Evolutionary conservation across 192 early-diverging fungal genomes (phyloP).

Genomic region (Coemansia sp.): DNA sequence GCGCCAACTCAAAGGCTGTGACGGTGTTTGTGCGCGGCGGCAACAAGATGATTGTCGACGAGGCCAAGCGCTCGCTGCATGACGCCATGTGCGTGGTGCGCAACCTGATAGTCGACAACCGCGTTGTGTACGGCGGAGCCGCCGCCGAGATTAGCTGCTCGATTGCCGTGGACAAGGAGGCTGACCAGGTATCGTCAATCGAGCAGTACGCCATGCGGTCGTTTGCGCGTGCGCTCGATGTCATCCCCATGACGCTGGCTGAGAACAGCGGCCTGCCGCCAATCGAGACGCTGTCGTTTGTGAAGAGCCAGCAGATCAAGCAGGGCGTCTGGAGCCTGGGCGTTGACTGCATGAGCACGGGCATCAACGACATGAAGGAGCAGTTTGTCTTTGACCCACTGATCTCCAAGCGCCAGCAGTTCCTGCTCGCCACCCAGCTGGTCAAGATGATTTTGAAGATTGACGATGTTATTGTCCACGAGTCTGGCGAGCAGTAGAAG

Average conservation of each 20-base stretch:
- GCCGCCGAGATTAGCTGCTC: conserved; percentile 96
- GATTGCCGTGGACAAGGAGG: conserved; percentile 87
- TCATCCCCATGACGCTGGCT: conserved; percentile 85
- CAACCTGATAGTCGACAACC: conserved; percentile 93
- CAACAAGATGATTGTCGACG: conserved; percentile 99
- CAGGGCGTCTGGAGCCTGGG: conserved; percentile 84
- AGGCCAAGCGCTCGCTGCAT: conserved; percentile 95
- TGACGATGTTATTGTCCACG: conserved; percentile 74
- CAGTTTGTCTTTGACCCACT: conserved; percentile 98
- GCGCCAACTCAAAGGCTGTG: conserved; percentile 96
- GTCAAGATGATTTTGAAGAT: conserved; percentile 99
- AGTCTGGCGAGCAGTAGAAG: conserved; percentile 31
- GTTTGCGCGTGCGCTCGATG: conserved; percentile 95
- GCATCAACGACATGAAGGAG: conserved; percentile 95
- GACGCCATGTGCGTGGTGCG: conserved; percentile 99
- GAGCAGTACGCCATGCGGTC: conserved; percentile 99
- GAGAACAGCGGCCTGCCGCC: conserved; percentile 97
- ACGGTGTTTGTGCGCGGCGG: conserved; percentile 96
- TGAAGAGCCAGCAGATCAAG: conserved; percentile 90
- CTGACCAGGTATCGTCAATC: conserved; percentile 82
- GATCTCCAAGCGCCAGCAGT: conserved; percentile 99
- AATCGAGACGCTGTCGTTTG: conserved; percentile 92
- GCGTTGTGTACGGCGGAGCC: conserved; percentile 98
- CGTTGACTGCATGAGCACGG: conserved; percentile 91
- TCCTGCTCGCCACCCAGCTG: conserved; percentile 93